Base-by-base conservation (phyloP, 2,329 filamentous ascomycete genomes). In the Apiospora sp. region DNA sequence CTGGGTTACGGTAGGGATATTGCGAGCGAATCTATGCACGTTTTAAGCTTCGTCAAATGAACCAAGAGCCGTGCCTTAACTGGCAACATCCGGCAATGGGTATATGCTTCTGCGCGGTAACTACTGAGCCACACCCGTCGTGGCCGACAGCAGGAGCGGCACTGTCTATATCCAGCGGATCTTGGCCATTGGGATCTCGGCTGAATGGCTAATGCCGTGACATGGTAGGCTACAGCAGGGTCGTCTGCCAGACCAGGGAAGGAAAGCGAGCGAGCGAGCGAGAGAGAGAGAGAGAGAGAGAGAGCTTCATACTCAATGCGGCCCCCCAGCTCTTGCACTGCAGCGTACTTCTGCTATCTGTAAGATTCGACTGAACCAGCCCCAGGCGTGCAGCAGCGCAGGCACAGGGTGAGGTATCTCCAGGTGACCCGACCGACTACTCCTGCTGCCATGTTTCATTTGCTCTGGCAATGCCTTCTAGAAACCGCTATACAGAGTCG, bases 201-300 rank as follows among this genome's bases (percentile, higher is more conserved):
- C 84, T 86, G 84, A 86, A 86, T 85, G 83, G 84, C 79, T 85
- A 83, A 86, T 86, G 84, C 82, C 82, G 82, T 84, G 81, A 79
- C 77, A 81, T 37, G 48, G 68, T 51, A 51, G 48, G 58, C 34
- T 64, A 41, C 37, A 41, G 37, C 37, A 41, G 37, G 37, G 37
- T 41, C 37, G 58, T 37, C 58, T 41, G 22, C 58, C 30, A 64
- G 58, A 64, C 58, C 58, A 64, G 58, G 44, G 7, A 46, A 24
- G 41, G 64, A 44, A 30, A 30, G 27, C 27, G 27, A 4, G 27
- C 27, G 27, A 30, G 27, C 27, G 27, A 30, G 67, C 8, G 34
- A 68, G 67, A 30, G 67, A 19, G 34, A 68, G 67, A 22, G 43
- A 22, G 6, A 68, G 64, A 37, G 64, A 44, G 64, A 30, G 34